Percentiles rank a stretch among this genome's conserved stretches.
phyloP scores from a whole-genome alignment of 2,329 filamentous ascomycete genomes.

The Escovopsis sp. region DNA sequence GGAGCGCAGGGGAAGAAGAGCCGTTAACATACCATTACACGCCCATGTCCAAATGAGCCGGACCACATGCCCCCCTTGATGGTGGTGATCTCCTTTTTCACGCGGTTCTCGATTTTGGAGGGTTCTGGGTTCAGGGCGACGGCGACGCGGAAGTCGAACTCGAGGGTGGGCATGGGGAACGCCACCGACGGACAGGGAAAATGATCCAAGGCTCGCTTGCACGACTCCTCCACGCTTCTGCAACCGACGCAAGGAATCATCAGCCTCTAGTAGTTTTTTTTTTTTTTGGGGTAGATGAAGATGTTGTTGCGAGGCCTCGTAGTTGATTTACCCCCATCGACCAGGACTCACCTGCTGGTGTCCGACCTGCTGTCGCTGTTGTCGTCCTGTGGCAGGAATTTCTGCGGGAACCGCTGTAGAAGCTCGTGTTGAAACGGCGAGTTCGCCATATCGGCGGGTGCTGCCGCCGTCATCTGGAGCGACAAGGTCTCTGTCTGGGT shows the following conservation, averaged over 20 bases:
- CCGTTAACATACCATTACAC: conserved; percentile 23
- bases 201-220: conserved; percentile 23
- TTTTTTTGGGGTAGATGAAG: background rate
- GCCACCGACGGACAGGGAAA: conserved; percentile 27
- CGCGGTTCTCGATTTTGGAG: conserved; percentile 27
- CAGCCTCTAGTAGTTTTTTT: conserved; percentile 3
- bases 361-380: conserved; percentile 1
- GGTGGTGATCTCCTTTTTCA: conserved; percentile 33
- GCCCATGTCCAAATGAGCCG: conserved; percentile 33
- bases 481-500: conserved; percentile 20
- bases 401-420: background rate
- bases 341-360: conserved; percentile 2
- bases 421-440: conserved; percentile 6
- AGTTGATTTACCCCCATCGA: too few species aligned
- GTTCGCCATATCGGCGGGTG: conserved; percentile 16
- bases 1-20: conserved; percentile 4
- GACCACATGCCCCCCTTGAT: conserved; percentile 33
- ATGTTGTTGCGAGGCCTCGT: background rate
- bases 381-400: conserved; percentile 3
- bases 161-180: conserved; percentile 30
- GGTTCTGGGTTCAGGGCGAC: conserved; percentile 29
- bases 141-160: conserved; percentile 36
- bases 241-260: conserved; percentile 6
- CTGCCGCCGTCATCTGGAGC: conserved; percentile 17
- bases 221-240: conserved; percentile 23